Evolutionary conservation across 345 rosid species (phyloP), one percentile per base, ranked within the genome.

Genomic region (Isatis tinctoria): DNA sequence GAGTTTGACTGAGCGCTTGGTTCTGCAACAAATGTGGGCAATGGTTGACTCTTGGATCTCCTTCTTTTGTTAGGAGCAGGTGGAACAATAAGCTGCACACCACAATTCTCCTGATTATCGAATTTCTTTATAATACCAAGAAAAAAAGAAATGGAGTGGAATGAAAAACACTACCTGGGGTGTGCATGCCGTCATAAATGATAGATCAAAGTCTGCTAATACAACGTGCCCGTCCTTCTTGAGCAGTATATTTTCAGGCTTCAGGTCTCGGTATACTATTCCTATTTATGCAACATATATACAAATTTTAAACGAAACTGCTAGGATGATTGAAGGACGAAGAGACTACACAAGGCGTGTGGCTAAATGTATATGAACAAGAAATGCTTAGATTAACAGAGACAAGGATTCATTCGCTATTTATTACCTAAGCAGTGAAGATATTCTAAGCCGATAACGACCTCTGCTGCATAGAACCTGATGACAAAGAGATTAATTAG

Each of bases 401-500:
- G 40, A 41, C 59, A 36, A 53, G 39, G 33, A 30, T 60, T 58
- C 33, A 43, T 22, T 63, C 1, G 16, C 44, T 11, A 10, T 64
- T 41, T 45, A 69, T 36, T 85, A 95, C 99, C 99, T 83, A 95
- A 83, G 85, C 97, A 95, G 53, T 95, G 99, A 77, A 95, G 97
- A 81, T 95, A 95, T 78, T 95, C 99, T 83, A 95, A 79, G 66
- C 90, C 86, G 67, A 86, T 80, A 54, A 90, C 87, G 12, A 95
- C 96, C 81, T 95, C 99, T 33, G 97, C 97, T 49, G 87, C 96
- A 73, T 86, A 95, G 82, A 95, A 95, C 89, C 99, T 95, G 90
- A 57, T 76, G 68, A 77, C 24, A 52, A 8, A 33, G 35, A 45
- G 60, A 53, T 41, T 32, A 9, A 16, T 16, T 52, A 22, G 43